Evolutionary conservation across 192 early-diverging fungal species (phyloP).

Genomic region (Radiomyces spectabilis): DNA sequence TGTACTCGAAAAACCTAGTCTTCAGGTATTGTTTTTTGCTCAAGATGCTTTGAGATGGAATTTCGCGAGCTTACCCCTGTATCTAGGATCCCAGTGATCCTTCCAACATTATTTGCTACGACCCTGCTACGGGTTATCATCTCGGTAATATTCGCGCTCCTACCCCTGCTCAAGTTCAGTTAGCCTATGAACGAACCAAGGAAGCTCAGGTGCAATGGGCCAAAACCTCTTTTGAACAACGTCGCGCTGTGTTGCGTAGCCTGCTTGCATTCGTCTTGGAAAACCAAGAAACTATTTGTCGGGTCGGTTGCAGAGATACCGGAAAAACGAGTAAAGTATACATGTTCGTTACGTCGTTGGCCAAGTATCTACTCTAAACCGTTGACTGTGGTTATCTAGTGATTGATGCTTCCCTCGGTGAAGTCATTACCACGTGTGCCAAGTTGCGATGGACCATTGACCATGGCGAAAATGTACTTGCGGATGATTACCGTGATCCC

Average conservation of each 20-base stretch:
- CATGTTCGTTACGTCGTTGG: not conserved
- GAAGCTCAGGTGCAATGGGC: conserved; percentile 63
- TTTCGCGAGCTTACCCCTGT: too few relatives aligned
- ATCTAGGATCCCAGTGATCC: conserved; percentile 43
- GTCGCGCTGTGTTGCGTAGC: conserved; percentile 61
- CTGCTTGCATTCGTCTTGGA: conserved; percentile 62
- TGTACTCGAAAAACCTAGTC: conserved; percentile 35
- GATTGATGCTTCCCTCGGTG: conserved; percentile 78
- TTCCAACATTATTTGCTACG: conserved; percentile 67
- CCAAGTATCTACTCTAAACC: not conserved
- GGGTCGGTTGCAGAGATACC: conserved; percentile 64
- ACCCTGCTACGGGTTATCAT: conserved; percentile 75
- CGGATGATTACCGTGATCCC: conserved; percentile 56
- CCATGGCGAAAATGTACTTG: conserved; percentile 63
- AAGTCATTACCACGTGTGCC: conserved; percentile 72
- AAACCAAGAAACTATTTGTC: conserved; percentile 71
- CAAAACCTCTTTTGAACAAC: conserved; percentile 62
- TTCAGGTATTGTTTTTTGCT: conserved; percentile 28
- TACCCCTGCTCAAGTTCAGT: conserved; percentile 48
- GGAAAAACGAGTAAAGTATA: conserved; percentile 62
- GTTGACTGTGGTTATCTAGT: conserved; percentile 27
- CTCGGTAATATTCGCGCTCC: conserved; percentile 55
- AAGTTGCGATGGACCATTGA: conserved; percentile 75
- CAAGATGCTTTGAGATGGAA: too few relatives aligned
- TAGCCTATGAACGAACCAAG: conserved; percentile 44